Base-by-base conservation (phyloP, 1,284 basidiomycete species). In the Pterulicium gracile region DNA sequence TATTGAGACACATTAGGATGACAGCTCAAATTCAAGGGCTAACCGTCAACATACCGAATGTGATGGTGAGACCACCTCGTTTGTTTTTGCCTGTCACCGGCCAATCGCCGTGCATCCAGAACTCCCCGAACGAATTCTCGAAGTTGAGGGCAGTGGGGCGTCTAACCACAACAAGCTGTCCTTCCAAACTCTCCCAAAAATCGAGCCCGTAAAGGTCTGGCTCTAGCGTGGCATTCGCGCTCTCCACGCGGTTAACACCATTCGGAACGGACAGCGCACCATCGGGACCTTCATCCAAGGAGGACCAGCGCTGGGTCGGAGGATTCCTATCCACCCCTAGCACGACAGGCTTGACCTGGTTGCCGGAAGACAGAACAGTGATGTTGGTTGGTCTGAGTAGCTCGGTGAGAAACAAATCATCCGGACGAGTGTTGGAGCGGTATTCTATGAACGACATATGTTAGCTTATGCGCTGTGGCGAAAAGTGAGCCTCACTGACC, bases 121-220 rank as follows among this genome's bases (percentile, higher is more conserved):
- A 67, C 42, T 79, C 75, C 3, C 73, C 72, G 54, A 69, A 79
- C 18, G 57, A 60, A 51, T 77, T 77, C 18, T 68, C 65, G 55
- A 79, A 79, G 50, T 68, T 63, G 4, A 72, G 56, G 1, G 73
- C 69, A 4, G 65, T 59, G 1, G 79, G 78, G 12, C 60, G 63
- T 3, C 66, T 69, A 34, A 81, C 62, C 1, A 67, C 72, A n/a
- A 82, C 77, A 1, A 81, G 62, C 52, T 73, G 70, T 1, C 77
- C 77, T 51, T 78, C 74, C 13, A 81, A 61, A 54, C 75, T 79
- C 55, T 77, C 69, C 77, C 78, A 82, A 55, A 81, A 81, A 54
- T 81, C 78, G 40, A 81, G 55, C 3, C 78, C 78, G 51, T 66
- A 80, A 24, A 61, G 58, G 10, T 68, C 64, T 0, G 78, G 77